Conservation (phyloP, 306 rosid species). For the Geum urbanum region DNA sequence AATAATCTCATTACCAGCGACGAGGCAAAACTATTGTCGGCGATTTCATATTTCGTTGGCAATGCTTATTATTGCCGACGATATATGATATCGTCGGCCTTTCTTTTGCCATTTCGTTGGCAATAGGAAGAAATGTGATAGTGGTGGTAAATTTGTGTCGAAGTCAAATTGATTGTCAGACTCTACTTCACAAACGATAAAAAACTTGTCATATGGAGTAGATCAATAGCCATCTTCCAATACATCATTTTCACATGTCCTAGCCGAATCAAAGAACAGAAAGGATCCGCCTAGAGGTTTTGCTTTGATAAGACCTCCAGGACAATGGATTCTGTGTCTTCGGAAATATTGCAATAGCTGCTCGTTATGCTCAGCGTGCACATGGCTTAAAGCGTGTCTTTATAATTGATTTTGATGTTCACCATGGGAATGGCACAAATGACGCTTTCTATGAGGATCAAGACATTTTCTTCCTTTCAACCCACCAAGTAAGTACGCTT, state of each 20-base stretch:
- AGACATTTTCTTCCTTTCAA: constrained; percentile 79
- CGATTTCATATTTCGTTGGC: too few relatives aligned
- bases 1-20: too few relatives aligned
- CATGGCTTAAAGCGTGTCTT: constrained; percentile 83
- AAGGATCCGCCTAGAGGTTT: constrained; percentile 69
- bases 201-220: constrained; percentile 7
- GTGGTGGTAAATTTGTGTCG: neutral
- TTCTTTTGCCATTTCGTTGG: too few relatives aligned
- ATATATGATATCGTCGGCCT: too few relatives aligned
- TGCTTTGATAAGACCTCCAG: constrained; percentile 96
- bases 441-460: constrained; percentile 92
- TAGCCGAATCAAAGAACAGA: constrained; percentile 58
- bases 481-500: constrained; percentile 76
- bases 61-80: too few relatives aligned
- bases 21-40: too few relatives aligned
- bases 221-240: constrained; percentile 9
- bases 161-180: constrained; percentile 18
- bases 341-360: constrained; percentile 88
- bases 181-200: neutral
- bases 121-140: too few relatives aligned
- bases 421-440: constrained; percentile 93
- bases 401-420: constrained; percentile 89
- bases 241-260: constrained; percentile 19
- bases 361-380: constrained; percentile 80
- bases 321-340: constrained; percentile 92